Base-by-base conservation (phyloP, 2,329 filamentous ascomycete genomes). In the Cladosporium cucumerinum region DNA sequence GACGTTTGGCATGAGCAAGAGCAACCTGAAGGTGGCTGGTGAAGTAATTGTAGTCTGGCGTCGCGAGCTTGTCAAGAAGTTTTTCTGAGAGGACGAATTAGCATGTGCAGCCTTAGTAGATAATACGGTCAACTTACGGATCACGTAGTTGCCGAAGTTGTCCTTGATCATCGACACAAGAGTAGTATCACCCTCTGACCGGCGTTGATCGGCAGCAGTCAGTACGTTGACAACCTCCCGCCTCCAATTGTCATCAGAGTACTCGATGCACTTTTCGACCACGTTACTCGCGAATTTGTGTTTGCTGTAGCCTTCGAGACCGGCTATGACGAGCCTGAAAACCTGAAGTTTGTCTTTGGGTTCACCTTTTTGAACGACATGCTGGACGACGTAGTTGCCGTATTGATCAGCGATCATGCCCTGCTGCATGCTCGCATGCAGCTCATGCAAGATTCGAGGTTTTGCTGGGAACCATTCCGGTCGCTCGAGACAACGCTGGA, bases 251-350 rank as follows among this genome's bases (percentile, higher is more conserved):
- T 85, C 80, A 0, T 86, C 86, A 23, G 91, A 92, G 69, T 84
- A 86, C 63, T 89, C 82, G 66, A 98, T 89, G 74, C 93, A 96
- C 78, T 92, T 94, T 78, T 99, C 95, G 0, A 99, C 94, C 2
- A 99, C 94, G 72, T 99, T 98, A 73, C 93, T 97, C 0, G 95
- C 94, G 73, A 92, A 96, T 76, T 99, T 99, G 81, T 98, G 92
- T 81, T 93, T 97, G 28, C 93, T 97, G 71, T 92, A 88, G 1
- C 81, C 80, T 46, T 97, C 78, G 2, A 97, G 81, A 65, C 92
- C 86, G 14, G 83, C 82, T 69, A 89, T 88, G 68, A 98, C 89
- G 55, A 92, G 81, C 28, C 84, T 79, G 64, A 97, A 90, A 72
- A 97, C 89, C 71, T 83, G 86, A 16, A 84, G 82, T 23, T 88